Evolutionary conservation across 2,329 filamentous ascomycete species (phyloP).

Genomic region (Monilinia vaccinii-corymbosi): DNA sequence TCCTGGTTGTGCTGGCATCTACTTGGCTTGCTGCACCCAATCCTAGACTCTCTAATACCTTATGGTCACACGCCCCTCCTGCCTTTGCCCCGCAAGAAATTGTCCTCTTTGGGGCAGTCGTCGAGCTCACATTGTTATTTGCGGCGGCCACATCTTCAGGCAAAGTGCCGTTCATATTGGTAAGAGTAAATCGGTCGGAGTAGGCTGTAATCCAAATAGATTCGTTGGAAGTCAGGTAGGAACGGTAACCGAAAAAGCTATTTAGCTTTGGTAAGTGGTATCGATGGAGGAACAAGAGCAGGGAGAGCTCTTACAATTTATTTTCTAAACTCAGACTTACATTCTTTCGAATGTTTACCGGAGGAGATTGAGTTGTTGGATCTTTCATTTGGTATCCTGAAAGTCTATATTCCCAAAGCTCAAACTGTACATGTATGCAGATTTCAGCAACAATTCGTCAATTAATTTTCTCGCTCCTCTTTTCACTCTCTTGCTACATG

Average conservation of each 20-base stretch:
- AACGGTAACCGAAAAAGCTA: conserved; percentile 5
- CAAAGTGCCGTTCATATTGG: conserved; percentile 1
- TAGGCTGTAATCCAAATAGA: conserved; percentile 7
- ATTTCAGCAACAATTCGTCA: background rate
- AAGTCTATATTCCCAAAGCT: background rate
- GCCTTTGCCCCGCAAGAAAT: conserved; percentile 3
- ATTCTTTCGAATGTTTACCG: background rate
- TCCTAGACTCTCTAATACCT: background rate
- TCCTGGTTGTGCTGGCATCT: background rate
- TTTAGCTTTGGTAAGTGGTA: background rate
- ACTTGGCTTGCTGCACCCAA: background rate
- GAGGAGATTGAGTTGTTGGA: conserved; percentile 1
- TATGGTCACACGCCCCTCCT: background rate
- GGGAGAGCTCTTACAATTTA: background rate
- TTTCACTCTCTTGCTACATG: background rate
- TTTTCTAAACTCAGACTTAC: background rate
- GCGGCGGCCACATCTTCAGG: background rate
- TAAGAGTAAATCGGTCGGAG: conserved; percentile 3
- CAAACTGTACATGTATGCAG: background rate
- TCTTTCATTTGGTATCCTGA: background rate
- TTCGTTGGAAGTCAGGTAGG: background rate
- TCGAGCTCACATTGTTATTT: background rate
- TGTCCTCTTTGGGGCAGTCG: background rate
- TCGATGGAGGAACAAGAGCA: background rate
- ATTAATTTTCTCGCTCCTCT: background rate